phyloP scores from a whole-genome alignment of 169 alveolate genomes.

The Plasmodium ovale region DNA sequence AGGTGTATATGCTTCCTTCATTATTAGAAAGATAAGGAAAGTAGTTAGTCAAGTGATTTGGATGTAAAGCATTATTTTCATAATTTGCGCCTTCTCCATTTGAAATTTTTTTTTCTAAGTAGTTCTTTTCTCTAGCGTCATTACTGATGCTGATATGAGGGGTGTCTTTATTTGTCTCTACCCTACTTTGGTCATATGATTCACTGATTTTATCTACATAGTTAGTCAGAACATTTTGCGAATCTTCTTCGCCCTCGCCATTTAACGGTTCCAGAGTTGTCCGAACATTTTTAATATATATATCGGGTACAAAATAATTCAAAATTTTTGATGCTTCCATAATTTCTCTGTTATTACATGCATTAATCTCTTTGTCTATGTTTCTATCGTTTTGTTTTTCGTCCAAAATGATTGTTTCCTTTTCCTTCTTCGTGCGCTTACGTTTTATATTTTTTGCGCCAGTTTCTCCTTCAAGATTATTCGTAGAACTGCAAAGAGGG shows the following conservation, averaged over 20 bases:
- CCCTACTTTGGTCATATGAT: neutral
- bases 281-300: neutral
- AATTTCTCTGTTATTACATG: conserved; percentile 1
- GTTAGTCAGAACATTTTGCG: neutral
- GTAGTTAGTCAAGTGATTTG: too few species aligned
- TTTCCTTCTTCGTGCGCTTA: neutral
- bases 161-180: conserved; percentile 19
- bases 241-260: neutral
- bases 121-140: neutral
- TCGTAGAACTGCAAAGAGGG: conserved; percentile 8
- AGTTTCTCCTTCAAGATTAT: neutral
- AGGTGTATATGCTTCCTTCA: neutral
- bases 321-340: neutral
- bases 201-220: conserved; percentile 14
- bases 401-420: neutral
- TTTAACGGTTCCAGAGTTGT: neutral
- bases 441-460: neutral
- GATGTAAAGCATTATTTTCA: too few species aligned
- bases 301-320: neutral
- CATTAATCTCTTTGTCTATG: neutral
- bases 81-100: neutral
- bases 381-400: neutral
- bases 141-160: neutral
- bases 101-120: neutral
- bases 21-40: too few species aligned